Evolutionary conservation across 176 grass and related monocot species (phyloP).

Genomic region (Ensete ventricosum): DNA sequence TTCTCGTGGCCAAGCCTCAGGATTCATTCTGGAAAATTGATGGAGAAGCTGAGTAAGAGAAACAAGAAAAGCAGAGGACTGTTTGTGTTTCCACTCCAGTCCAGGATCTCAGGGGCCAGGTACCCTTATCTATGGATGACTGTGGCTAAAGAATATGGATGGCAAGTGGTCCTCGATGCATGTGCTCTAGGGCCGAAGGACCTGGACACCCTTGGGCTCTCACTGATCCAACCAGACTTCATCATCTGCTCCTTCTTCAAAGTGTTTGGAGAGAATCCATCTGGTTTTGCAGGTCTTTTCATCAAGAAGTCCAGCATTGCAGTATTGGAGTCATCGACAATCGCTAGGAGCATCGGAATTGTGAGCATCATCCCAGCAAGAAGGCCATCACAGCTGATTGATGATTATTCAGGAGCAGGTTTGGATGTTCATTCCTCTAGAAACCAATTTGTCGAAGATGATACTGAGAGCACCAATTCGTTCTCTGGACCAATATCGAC

Average conservation of each 20-base stretch:
- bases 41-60: slow-evolving; percentile 39
- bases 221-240: slow-evolving; percentile 90
- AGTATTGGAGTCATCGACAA: slow-evolving; percentile 55
- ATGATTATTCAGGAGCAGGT: slow-evolving; percentile 50
- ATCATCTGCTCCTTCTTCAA: slow-evolving; percentile 97
- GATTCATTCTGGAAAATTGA: slow-evolving; percentile 50
- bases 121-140: slow-evolving; percentile 94
- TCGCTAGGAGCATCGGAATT: slow-evolving; percentile 81
- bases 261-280: slow-evolving; percentile 90
- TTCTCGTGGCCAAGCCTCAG: slow-evolving; percentile 85
- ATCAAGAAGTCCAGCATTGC: slow-evolving; percentile 54
- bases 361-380: slow-evolving; percentile 66
- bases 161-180: slow-evolving; percentile 83
- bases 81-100: slow-evolving; percentile 80
- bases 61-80: slow-evolving; percentile 31
- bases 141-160: slow-evolving; percentile 64
- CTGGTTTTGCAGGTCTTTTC: slow-evolving; percentile 81
- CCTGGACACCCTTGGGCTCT: slow-evolving; percentile 74
- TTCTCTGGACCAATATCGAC: slow-evolving; percentile 64
- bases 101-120: slow-evolving; percentile 71
- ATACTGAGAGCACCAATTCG: slow-evolving; percentile 52
- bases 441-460: slow-evolving; percentile 25
- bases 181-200: slow-evolving; percentile 82
- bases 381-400: slow-evolving; percentile 39
- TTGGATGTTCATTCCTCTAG: slow-evolving; percentile 35